A percentile compares a stretch with the other conserved stretches of the same genome.
phyloP scores from a whole-genome alignment of 805 yeast genomes.

The Yamadazyma akitaensis region DNA sequence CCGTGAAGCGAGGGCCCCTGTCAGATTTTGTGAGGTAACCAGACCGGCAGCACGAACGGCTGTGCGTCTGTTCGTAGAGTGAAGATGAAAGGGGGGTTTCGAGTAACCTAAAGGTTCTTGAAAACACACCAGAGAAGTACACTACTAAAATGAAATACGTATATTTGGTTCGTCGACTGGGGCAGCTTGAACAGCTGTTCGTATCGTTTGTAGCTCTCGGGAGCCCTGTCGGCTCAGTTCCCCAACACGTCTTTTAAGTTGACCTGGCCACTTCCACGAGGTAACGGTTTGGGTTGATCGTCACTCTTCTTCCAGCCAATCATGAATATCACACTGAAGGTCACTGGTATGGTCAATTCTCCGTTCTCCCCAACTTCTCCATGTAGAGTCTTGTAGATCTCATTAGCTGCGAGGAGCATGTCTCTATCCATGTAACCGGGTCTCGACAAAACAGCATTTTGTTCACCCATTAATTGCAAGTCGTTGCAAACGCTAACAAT shows the following conservation, averaged over 20 bases:
- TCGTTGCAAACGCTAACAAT: slow-evolving; percentile 65
- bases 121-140: too few species aligned
- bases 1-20: too few species aligned
- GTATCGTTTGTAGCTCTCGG: too few species aligned
- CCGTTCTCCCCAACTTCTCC: slow-evolving; percentile 55
- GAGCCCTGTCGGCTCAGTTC: too few species aligned
- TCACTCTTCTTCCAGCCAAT: slow-evolving; percentile 84
- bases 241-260: slow-evolving; percentile 60
- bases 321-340: slow-evolving; percentile 75
- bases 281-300: slow-evolving; percentile 66
- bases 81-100: too few species aligned
- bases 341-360: slow-evolving; percentile 61
- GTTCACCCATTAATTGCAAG: slow-evolving; percentile 80
- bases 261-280: slow-evolving; percentile 69
- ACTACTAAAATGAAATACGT: too few species aligned
- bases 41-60: too few species aligned
- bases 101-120: too few species aligned
- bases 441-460: slow-evolving; percentile 61
- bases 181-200: too few species aligned
- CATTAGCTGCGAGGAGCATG: slow-evolving; percentile 64
- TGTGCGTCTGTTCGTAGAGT: too few species aligned
- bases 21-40: too few species aligned
- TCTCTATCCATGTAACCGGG: slow-evolving; percentile 47
- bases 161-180: too few species aligned
- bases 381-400: slow-evolving; percentile 68